Base-by-base conservation (phyloP, 2,329 filamentous ascomycete genomes). In the Chaetomium strumarium region DNA sequence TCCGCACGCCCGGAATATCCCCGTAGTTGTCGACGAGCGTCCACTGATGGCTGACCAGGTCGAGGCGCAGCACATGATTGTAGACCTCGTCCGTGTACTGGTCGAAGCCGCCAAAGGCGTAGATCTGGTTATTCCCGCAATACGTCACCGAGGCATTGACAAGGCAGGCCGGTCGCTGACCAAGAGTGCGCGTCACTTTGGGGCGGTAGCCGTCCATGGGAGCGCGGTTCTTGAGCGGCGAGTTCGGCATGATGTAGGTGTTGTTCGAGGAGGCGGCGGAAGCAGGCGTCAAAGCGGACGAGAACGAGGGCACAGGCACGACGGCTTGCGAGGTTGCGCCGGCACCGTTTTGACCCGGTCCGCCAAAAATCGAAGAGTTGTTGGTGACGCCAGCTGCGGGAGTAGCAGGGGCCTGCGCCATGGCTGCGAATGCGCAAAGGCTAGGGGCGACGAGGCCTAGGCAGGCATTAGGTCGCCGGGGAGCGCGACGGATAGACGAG, bases 141-240 rank as follows among this genome's bases (percentile, higher is more conserved):
- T 96, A 96, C n/a, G 93, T 99, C 55, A 97, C 92, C 1, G 93
- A 97, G 48, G 93, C 93, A 75, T 99, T 99, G 61, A 99, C 92
- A 46, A 99, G 78, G 66, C 92, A 97, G 34, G 93, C 91, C 36
- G 93, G 93, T 60, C 91, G 83, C 70, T 89, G 84, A 43, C 87
- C 87, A 45, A 87, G 75, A 12, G 86, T 88, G 63, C 85, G 84
- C 36, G 81, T 92, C 56, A 96, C 88, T 67, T 85, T 88, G 34
- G 92, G 92, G 46, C 86, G 85, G 70, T 95, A 95, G 58, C 83
- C 84, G 66, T 95, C 90, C 51, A 77, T 76, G 55, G 77, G 77
- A 17, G 77, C 74, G 53, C 80, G 77, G 62, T 77, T 79, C 67
- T 86, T 88, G 54, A 84, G 75, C 13, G 90, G 89, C 57, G 86